A percentile compares a stretch with the other conserved stretches of the same genome.
Evolutionary conservation across 495 filamentous ascomycete genomes (phyloP).

Genomic region (Astrothelium macrocarpum): DNA sequence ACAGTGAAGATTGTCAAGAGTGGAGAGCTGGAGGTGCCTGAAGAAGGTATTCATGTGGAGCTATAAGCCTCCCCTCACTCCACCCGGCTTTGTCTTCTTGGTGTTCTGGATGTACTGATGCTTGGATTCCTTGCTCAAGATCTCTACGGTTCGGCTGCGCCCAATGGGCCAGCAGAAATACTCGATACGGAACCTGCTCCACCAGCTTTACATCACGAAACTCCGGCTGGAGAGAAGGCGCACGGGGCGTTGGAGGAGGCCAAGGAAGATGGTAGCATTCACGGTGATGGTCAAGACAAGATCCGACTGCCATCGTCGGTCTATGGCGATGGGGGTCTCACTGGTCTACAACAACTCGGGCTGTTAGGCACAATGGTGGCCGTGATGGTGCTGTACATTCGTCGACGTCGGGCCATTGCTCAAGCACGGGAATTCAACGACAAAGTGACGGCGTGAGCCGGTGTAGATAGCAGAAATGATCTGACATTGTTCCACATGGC

Average conservation of each 20-base stretch:
- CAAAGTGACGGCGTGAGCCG: neutral
- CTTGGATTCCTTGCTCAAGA: constrained; percentile 22
- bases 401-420: neutral
- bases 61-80: constrained; percentile 50
- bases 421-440: neutral
- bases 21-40: constrained; percentile 77
- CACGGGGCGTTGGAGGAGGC: neutral
- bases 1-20: constrained; percentile 85
- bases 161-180: constrained; percentile 28
- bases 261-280: neutral
- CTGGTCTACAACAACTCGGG: constrained; percentile 33
- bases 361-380: constrained; percentile 37
- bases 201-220: neutral
- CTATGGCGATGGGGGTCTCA: constrained; percentile 22
- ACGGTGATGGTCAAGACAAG: constrained; percentile 13
- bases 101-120: constrained; percentile 26
- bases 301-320: constrained; percentile 16
- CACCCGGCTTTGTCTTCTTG: constrained; percentile 5
- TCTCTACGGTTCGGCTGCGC: constrained; percentile 27
- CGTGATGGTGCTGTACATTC: constrained; percentile 34
- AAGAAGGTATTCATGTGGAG: constrained; percentile 98
- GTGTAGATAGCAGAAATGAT: neutral
- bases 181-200: constrained; percentile 24
- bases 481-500: neutral
- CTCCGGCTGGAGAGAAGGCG: neutral